Evolutionary conservation across 2,329 filamentous ascomycete species (phyloP).

Genomic region (Trichoderma gracile): DNA sequence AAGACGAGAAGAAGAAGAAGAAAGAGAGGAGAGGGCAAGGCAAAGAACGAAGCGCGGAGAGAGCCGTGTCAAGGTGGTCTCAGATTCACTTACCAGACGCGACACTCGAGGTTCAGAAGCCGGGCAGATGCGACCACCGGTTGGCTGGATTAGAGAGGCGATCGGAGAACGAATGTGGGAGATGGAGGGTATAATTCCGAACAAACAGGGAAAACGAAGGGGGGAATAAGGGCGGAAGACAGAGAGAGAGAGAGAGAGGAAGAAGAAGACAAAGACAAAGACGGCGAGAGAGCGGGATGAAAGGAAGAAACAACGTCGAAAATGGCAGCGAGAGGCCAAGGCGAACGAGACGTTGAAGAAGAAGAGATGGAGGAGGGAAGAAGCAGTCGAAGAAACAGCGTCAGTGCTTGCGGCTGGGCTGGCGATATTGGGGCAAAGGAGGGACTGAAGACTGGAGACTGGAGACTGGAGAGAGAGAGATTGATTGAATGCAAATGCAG

Average conservation of each 20-base stretch:
- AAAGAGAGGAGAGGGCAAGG: background rate
- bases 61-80: background rate
- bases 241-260: background rate
- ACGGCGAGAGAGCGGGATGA: background rate
- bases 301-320: background rate
- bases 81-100: conserved; percentile 1
- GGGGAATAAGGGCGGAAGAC: background rate
- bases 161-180: background rate
- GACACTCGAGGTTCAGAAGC: background rate
- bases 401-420: background rate
- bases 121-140: background rate
- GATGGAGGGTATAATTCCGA: background rate
- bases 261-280: background rate
- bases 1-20: background rate
- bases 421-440: conserved; percentile 20
- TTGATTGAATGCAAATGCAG: background rate
- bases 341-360: background rate
- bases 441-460: background rate
- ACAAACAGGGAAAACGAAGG: background rate
- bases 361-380: too few relatives aligned
- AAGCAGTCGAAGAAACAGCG: background rate
- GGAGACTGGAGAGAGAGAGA: background rate
- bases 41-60: background rate
- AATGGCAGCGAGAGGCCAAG: conserved; percentile 14
- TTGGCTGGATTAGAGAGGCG: background rate